Conservation (phyloP, 208 protist species). For the Leishmania lainsoni region DNA sequence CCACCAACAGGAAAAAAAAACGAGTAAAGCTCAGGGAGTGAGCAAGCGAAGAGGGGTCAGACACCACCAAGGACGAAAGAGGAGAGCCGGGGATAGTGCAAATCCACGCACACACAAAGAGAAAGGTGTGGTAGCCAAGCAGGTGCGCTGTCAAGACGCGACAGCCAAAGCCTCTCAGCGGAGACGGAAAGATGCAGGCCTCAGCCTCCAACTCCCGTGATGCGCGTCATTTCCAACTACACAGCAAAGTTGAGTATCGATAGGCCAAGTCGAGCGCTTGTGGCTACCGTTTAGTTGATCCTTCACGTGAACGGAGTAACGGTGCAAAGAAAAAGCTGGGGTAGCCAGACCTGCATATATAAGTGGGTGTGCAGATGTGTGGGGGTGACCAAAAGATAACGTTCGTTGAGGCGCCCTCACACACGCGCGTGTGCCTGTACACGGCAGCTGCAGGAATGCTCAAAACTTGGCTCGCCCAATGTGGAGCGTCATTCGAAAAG, state of each 20-base stretch:
- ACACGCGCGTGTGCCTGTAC: neutral
- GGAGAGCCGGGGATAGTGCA: neutral
- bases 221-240: neutral
- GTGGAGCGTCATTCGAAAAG: neutral
- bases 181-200: neutral
- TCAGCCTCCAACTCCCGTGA: neutral
- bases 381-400: neutral
- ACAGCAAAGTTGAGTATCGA: neutral
- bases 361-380: neutral
- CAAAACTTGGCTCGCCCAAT: neutral
- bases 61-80: constrained; percentile 8
- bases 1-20: constrained; percentile 20
- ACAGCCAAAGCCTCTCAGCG: neutral
- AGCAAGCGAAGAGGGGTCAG: constrained; percentile 5
- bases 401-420: neutral
- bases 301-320: neutral
- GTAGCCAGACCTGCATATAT: neutral
- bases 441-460: neutral
- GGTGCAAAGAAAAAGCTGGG: neutral
- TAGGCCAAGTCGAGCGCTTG: neutral
- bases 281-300: neutral
- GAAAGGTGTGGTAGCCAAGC: neutral
- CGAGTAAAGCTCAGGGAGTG: neutral
- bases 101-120: neutral
- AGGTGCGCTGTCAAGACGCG: too few relatives aligned